Base-by-base conservation (phyloP, 169 alveolate genomes). In the Fabrea salina region DNA sequence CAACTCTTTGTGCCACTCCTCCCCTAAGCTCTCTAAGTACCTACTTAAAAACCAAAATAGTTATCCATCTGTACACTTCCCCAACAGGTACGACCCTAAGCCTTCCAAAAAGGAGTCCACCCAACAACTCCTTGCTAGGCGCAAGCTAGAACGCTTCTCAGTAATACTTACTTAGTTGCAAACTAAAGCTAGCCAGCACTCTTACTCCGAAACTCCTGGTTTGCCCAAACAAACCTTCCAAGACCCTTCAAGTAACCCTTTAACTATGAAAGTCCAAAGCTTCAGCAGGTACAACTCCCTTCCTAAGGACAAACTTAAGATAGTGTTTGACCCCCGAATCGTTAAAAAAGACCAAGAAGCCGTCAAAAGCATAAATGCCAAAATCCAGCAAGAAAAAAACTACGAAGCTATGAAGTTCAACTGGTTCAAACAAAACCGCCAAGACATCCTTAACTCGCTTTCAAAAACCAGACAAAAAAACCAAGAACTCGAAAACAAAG, bases 1-100 rank as follows among this genome's bases (percentile, higher is more conserved):
- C 25, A 61, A 61, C 50, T 61, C 74, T 13, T 32, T 61, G n/a
- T 25, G 19, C 50, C 74, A 61, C 39, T 61, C 74, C 32, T 61
- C 74, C 13, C 74, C 74, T 1, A 61, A 61, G 39, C 16, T 61
- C 44, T 27, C 74, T 32, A 22, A 61, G 39, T 37, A 33, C 39
- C 39, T 35, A n/a, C 50, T 61, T 1, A 32, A 5, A 2, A 16
- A 47, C 13, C 44, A 61, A 22, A 25, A 56, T n/a, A n/a, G n/a
- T n/a, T n/a, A n/a, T n/a, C 19, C 25, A 56, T 16, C 67, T 35
- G 27, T 16, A 25, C 11, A 56, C n/a, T 11, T 25, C 67, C 27
- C 27, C 27, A 25, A n/a, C 40, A 19, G 16, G 19, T 56, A 44
- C 53, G 16, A 16, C 53, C 16, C 8, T 44, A 44, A 44, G 19